These are phyloP conservation scores for Penicillium verhagenii DNA, from an alignment of 495 filamentous ascomycete genomes.

Conservation along the genomic window DNA sequence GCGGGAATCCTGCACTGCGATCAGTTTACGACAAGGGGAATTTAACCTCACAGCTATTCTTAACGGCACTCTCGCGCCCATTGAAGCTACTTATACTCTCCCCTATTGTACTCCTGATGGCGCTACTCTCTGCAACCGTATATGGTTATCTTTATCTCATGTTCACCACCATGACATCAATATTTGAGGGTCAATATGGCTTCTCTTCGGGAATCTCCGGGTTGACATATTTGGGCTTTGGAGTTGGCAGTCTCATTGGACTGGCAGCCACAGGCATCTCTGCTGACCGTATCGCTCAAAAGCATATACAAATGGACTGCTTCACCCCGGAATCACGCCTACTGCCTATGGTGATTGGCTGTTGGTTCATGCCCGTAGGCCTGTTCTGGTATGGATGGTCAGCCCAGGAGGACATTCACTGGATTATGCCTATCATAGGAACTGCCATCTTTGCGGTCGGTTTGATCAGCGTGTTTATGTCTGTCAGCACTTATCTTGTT, in stretches of 20 bases:
- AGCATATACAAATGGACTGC: slow-evolving; percentile 12
- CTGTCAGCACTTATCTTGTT: slow-evolving; percentile 64
- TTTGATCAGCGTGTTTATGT: slow-evolving; percentile 48
- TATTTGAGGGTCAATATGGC: slow-evolving; percentile 53
- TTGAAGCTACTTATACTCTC: slow-evolving; percentile 51
- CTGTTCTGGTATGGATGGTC: slow-evolving; percentile 79
- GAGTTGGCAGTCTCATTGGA: slow-evolving; percentile 48
- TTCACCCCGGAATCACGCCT: slow-evolving; percentile 33
- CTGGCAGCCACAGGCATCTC: slow-evolving; percentile 33
- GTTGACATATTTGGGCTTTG: slow-evolving; percentile 52
- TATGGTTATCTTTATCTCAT: slow-evolving; percentile 64
- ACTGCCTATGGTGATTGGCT: slow-evolving; percentile 57
- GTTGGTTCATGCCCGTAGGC: slow-evolving; percentile 55
- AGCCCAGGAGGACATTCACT: slow-evolving; percentile 52
- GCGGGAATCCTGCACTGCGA: slow-evolving; percentile 42
- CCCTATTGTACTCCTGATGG: slow-evolving; percentile 57
- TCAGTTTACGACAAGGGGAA: slow-evolving; percentile 31
- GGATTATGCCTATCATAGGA: slow-evolving; percentile 65
- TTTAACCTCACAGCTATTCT: slow-evolving; percentile 30
- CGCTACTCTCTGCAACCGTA: slow-evolving; percentile 51
- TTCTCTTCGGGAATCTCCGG: slow-evolving; percentile 58
- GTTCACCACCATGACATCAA: slow-evolving; percentile 59
- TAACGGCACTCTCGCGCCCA: slow-evolving; percentile 44
- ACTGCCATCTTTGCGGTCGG: slow-evolving; percentile 66
- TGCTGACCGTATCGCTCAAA: slow-evolving; percentile 30